phyloP scores from a whole-genome alignment of 257 asterid species.

The Penstemon eatonii region DNA sequence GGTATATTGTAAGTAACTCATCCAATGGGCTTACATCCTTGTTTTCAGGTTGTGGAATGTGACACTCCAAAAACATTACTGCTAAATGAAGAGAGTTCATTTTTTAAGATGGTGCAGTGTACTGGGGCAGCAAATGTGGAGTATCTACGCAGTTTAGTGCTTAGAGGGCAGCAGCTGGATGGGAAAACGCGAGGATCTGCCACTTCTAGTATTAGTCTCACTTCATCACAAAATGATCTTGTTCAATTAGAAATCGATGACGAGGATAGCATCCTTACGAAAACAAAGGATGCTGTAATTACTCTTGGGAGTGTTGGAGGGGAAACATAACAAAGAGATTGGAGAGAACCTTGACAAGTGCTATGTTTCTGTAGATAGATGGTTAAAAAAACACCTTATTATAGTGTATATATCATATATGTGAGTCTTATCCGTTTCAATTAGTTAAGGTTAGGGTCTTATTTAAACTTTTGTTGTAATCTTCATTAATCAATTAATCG shows the following conservation, averaged over 20 bases:
- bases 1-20: no score
- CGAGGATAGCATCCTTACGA: constrained; percentile 62
- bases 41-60: constrained; percentile 71
- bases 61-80: constrained; percentile 74
- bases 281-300: constrained; percentile 82
- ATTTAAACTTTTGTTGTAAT: no score
- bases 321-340: constrained; percentile 75
- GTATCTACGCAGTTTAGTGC: constrained; percentile 76
- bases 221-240: constrained; percentile 85
- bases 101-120: constrained; percentile 95
- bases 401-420: no score
- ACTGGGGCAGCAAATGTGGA: constrained; percentile 93
- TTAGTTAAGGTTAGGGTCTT: no score
- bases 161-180: constrained; percentile 48
- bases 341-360: constrained; percentile 68
- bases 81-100: constrained; percentile 67
- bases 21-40: no score
- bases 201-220: constrained; percentile 79
- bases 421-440: no score
- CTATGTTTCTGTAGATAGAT: constrained; percentile 70
- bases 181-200: constrained; percentile 87
- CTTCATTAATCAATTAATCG: no score
- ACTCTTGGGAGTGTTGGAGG: constrained; percentile 87
- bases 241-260: constrained; percentile 62
- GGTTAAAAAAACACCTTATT: constrained; percentile 42